A percentile compares a stretch with the other conserved stretches of the same genome.
Evolutionary conservation across 108 stramenopile species (phyloP).

Genomic region (Fragilaria crotonensis): DNA sequence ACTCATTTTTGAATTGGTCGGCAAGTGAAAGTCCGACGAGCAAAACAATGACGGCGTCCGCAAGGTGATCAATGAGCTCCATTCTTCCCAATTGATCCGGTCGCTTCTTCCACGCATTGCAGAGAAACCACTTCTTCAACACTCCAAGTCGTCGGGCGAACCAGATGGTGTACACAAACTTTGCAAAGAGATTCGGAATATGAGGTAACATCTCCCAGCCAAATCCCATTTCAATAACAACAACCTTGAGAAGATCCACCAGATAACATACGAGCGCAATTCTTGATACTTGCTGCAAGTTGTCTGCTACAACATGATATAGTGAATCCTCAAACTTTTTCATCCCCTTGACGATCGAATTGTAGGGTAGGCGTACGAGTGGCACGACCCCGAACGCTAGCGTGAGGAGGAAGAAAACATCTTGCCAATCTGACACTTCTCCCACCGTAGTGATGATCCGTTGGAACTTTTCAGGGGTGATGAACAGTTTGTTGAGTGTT

Average conservation of each 20-base stretch:
- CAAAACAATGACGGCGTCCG: conserved; percentile 15
- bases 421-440: conserved; percentile 1
- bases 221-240: background rate
- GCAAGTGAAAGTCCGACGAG: conserved; percentile 4
- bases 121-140: background rate
- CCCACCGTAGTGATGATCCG: background rate
- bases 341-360: background rate
- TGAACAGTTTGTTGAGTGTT: background rate
- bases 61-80: conserved; percentile 6
- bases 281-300: background rate
- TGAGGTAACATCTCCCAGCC: background rate
- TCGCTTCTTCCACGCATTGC: background rate
- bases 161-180: conserved; percentile 7
- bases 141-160: background rate
- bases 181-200: conserved; percentile 7
- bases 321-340: background rate
- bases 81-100: background rate
- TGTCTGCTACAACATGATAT: background rate
- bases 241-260: conserved; percentile 5
- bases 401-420: background rate
- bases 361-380: background rate
- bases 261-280: conserved; percentile 7
- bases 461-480: conserved; percentile 1
- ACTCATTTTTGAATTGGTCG: conserved; percentile 7
- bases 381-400: background rate